phyloP scores from a whole-genome alignment of 75 land plant genomes.

The Pinus tabuliformis region DNA sequence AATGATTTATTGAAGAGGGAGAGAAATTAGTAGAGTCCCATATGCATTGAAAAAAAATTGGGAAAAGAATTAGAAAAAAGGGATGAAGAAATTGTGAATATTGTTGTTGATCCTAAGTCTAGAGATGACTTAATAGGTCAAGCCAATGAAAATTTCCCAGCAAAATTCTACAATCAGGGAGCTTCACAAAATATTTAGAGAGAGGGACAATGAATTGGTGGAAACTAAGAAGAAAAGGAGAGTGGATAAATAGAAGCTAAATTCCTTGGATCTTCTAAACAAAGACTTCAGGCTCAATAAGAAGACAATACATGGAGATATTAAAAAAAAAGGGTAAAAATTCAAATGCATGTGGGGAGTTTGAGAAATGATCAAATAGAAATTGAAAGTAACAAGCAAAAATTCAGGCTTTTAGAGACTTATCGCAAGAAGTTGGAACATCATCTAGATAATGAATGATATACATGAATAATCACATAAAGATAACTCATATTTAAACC shows the following conservation, averaged over 20 bases:
- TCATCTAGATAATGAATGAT: conserved; percentile 45
- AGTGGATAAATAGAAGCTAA: conserved; percentile 53
- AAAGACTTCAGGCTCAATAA: conserved; percentile 49
- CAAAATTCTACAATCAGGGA: conserved; percentile 45
- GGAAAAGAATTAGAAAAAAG: conserved; percentile 45
- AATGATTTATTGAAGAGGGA: conserved; percentile 27
- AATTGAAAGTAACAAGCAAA: conserved; percentile 54
- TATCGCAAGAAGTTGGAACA: conserved; percentile 49
- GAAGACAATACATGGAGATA: conserved; percentile 44
- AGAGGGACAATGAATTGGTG: conserved; percentile 50
- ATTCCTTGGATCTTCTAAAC: conserved; percentile 43
- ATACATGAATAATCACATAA: conserved; percentile 32
- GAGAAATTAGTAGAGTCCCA: conserved; percentile 19
- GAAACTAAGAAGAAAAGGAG: conserved; percentile 23
- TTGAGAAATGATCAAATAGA: conserved; percentile 51
- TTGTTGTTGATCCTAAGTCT: conserved; percentile 28
- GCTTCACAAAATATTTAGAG: conserved; percentile 37
- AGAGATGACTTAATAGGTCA: too few species aligned
- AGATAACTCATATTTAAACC: conserved; percentile 46
- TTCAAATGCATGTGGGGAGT: conserved; percentile 32
- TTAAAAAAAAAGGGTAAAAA: conserved; percentile 38
- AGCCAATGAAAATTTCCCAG: conserved; percentile 50
- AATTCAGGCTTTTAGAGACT: conserved; percentile 31
- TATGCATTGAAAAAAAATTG: conserved; percentile 28
- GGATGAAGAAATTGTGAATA: conserved; percentile 39